These are phyloP conservation scores for Psilocybe cyanescens DNA, from an alignment of 768 basidiomycete species.

Conservation along the genomic window DNA sequence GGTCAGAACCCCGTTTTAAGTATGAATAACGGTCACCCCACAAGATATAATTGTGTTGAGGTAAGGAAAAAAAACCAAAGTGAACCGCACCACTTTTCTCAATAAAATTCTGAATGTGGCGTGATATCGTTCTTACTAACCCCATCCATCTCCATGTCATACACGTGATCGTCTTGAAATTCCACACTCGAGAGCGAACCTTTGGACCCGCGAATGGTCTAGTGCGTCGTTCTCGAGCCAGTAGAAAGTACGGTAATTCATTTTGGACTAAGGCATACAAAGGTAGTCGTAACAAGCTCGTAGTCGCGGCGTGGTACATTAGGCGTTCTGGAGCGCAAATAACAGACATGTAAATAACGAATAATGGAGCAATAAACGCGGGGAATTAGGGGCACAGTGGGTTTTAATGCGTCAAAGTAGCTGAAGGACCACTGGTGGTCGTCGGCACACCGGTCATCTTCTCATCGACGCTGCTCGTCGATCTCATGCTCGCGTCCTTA, in stretches of 20 bases:
- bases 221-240: background rate
- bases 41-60: conserved; percentile 4
- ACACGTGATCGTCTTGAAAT: background rate
- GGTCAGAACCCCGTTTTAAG: background rate
- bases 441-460: background rate
- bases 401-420: background rate
- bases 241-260: background rate
- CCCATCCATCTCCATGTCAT: background rate
- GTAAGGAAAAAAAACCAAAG: background rate
- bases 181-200: background rate
- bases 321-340: background rate
- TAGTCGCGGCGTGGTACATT: conserved; percentile 5
- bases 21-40: conserved; percentile 1
- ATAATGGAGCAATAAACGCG: too few species aligned
- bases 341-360: background rate
- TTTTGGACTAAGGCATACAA: background rate
- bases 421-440: too few species aligned
- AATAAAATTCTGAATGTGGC: conserved; percentile 24
- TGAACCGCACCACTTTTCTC: conserved; percentile 24
- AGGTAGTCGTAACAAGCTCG: conserved; percentile 1
- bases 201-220: background rate
- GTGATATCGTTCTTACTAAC: conserved; percentile 15
- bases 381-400: background rate
- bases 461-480: conserved; percentile 11
- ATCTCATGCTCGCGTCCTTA: background rate